A percentile compares a stretch with the other conserved stretches of the same genome.
phyloP scores from a whole-genome alignment of 2,329 filamentous ascomycete species.

The Neophaeococcomyces aloes region DNA sequence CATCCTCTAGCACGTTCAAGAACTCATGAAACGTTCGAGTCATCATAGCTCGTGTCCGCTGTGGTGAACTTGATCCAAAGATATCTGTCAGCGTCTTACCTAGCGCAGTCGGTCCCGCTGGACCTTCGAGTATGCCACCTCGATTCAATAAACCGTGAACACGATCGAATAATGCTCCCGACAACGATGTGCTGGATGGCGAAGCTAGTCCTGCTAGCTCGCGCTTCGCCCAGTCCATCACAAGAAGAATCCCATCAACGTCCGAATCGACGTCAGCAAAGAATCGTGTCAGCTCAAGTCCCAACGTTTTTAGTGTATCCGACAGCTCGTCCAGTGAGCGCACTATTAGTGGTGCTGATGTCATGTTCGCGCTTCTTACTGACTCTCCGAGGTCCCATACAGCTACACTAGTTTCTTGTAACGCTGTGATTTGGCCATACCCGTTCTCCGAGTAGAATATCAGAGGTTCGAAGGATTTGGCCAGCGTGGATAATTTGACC shows the following conservation, averaged over 20 bases:
- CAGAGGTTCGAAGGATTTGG: constrained; percentile 83
- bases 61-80: constrained; percentile 69
- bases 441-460: constrained; percentile 93
- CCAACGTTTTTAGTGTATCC: constrained; percentile 73
- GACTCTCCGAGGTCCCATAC: constrained; percentile 93
- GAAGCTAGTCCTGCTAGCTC: constrained; percentile 63
- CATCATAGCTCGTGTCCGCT: constrained; percentile 68
- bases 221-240: constrained; percentile 91
- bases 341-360: constrained; percentile 75
- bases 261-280: constrained; percentile 90
- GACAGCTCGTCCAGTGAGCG: constrained; percentile 74
- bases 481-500: constrained; percentile 80
- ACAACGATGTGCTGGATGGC: constrained; percentile 31
- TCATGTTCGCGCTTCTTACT: constrained; percentile 81
- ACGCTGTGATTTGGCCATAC: constrained; percentile 69
- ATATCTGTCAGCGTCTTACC: constrained; percentile 60
- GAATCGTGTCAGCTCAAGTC: constrained; percentile 78
- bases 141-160: constrained; percentile 65
- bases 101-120: constrained; percentile 51
- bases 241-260: constrained; percentile 81
- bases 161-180: constrained; percentile 60
- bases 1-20: constrained; percentile 75
- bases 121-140: constrained; percentile 31
- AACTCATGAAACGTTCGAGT: constrained; percentile 85
- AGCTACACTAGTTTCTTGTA: constrained; percentile 84